These are phyloP conservation scores for Cercospora canescens DNA, from an alignment of 2,329 filamentous ascomycete species.

Conservation along the genomic window DNA sequence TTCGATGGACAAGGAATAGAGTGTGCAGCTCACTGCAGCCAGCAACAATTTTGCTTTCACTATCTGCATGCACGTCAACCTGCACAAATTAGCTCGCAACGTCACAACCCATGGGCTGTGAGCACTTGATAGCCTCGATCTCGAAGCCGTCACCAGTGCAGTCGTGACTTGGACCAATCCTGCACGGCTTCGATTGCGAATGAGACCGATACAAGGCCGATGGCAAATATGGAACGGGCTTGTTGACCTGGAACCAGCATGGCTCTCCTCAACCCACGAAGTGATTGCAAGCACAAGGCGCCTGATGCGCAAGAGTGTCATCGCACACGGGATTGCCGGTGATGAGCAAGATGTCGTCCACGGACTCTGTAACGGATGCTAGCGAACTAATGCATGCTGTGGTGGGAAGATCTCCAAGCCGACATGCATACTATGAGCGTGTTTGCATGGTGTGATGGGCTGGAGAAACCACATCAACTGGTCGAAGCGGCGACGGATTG, in stretches of 20 bases:
- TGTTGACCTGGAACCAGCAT: not conserved
- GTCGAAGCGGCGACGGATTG: not conserved
- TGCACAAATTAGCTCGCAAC: too few species aligned
- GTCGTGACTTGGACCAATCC: not conserved
- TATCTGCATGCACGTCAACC: too few species aligned
- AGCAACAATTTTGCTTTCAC: too few species aligned
- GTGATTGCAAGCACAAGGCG: not conserved
- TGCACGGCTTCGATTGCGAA: not conserved
- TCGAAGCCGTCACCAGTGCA: not conserved
- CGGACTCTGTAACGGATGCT: not conserved
- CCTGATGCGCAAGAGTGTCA: not conserved
- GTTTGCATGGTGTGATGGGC: not conserved
- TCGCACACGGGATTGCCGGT: not conserved
- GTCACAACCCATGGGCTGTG: not conserved
- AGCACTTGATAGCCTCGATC: not conserved
- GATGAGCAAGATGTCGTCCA: not conserved
- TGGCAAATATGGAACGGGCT: not conserved
- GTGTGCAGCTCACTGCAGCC: too few species aligned
- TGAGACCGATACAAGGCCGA: not conserved
- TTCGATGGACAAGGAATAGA: too few species aligned
- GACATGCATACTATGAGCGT: not conserved
- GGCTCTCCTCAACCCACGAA: not conserved
- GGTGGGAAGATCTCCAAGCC: not conserved
- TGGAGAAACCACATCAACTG: not conserved
- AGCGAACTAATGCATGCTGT: not conserved